These are phyloP conservation scores for Thoreauomyces humboldtii DNA, from an alignment of 192 early-diverging fungal genomes.

Conservation along the genomic window DNA sequence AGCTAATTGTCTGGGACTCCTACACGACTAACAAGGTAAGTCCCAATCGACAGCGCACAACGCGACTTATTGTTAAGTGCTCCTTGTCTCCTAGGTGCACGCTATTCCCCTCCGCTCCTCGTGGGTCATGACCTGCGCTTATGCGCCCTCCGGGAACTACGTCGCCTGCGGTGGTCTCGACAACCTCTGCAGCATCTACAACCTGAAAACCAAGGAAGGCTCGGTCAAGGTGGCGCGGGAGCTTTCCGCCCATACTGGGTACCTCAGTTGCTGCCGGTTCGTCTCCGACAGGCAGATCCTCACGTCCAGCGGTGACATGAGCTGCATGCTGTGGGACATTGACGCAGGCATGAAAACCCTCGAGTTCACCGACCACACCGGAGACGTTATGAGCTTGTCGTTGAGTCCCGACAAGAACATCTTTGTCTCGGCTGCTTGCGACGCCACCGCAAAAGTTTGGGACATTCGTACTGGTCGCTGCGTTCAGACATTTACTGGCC, in stretches of 20 bases:
- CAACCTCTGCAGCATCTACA: constrained; percentile 99
- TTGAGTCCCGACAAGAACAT: constrained; percentile 90
- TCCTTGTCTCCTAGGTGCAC: too few species aligned
- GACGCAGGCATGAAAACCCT: constrained; percentile 96
- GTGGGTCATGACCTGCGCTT: constrained; percentile 99
- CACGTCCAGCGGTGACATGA: constrained; percentile 96
- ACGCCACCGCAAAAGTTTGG: constrained; percentile 98
- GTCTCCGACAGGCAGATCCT: constrained; percentile 94
- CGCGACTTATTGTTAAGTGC: too few species aligned
- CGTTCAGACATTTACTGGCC: constrained; percentile 97
- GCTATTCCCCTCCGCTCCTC: constrained; percentile 98
- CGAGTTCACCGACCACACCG: constrained; percentile 97
- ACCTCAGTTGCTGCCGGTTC: constrained; percentile 97
- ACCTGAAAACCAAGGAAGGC: constrained; percentile 91
- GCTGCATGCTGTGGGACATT: constrained; percentile 99
- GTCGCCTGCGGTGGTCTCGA: constrained; percentile 99
- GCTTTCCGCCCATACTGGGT: constrained; percentile 94
- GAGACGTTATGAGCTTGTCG: constrained; percentile 98
- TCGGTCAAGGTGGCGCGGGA: constrained; percentile 92
- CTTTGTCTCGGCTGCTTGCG: constrained; percentile 98
- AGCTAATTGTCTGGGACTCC: constrained; percentile 99
- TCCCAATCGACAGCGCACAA: too few species aligned
- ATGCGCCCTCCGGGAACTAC: constrained; percentile 96
- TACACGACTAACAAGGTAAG: constrained; percentile 98
- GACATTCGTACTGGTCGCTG: constrained; percentile 95